Evolutionary conservation across 306 rosid species (phyloP).

Genomic region (Canavalia ensiformis): DNA sequence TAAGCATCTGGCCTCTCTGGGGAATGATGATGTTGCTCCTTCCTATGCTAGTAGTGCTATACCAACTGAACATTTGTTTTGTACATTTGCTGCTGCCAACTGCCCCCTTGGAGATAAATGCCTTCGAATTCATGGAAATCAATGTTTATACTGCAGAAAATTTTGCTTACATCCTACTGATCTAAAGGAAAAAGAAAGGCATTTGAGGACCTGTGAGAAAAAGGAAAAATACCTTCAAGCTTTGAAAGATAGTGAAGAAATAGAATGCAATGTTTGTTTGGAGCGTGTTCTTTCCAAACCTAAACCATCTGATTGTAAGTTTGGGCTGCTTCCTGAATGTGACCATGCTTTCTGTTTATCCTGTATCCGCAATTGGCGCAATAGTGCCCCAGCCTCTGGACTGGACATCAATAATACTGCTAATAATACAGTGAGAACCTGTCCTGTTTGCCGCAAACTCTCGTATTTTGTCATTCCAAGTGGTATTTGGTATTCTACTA

Average conservation of each 20-base stretch:
- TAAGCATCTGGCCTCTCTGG: slow-evolving; percentile 38
- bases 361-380: slow-evolving; percentile 95
- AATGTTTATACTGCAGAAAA: slow-evolving; percentile 79
- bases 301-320: slow-evolving; percentile 74
- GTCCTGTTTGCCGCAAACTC: slow-evolving; percentile 93
- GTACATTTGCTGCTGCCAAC: slow-evolving; percentile 78
- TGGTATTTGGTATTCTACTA: slow-evolving; percentile 84
- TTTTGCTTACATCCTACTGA: slow-evolving; percentile 88
- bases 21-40: slow-evolving; percentile 56
- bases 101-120: slow-evolving; percentile 85
- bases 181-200: slow-evolving; percentile 71
- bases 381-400: slow-evolving; percentile 75
- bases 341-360: slow-evolving; percentile 94
- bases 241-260: slow-evolving; percentile 78
- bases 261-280: slow-evolving; percentile 93
- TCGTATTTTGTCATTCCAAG: slow-evolving; percentile 94
- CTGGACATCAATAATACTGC: slow-evolving; percentile 62
- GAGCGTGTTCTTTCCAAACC: slow-evolving; percentile 88
- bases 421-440: slow-evolving; percentile 77
- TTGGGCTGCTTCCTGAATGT: slow-evolving; percentile 91
- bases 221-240: slow-evolving; percentile 74
- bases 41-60: slow-evolving; percentile 51
- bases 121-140: slow-evolving; percentile 77
- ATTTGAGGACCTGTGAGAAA: slow-evolving; percentile 74
- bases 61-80: slow-evolving; percentile 63